Evolutionary conservation across 495 filamentous ascomycete species (phyloP), one percentile per base, ranked within the genome.

Genomic region (Penicillium arizonense): DNA sequence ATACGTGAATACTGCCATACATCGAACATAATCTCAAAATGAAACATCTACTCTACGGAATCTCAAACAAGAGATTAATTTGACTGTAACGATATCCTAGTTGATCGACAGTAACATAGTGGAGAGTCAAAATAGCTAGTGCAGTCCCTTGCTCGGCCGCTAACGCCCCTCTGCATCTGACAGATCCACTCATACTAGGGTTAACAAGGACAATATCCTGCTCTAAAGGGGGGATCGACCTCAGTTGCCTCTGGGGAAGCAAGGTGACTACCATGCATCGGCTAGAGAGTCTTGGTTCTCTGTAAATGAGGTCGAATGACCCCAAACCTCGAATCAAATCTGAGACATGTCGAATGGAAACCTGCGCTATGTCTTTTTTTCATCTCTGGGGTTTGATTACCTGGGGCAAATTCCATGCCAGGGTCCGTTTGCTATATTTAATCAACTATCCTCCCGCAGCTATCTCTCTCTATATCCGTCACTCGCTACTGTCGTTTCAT

Each of bases 291-390:
- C 28, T 50, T 12, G 18, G 18, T 41, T 28, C 5, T 7, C 33
- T 4, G 18, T 5, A 34, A 50, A 13, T 11, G 12, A 45, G 18
- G 32, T 3, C 26, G 12, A 47, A 35, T 50, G 16, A 39, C 46
- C 24, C 32, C 42, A 44, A 50, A 26, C 26, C 38, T 35, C 18
- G 39, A 20, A 37, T 40, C 14, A 21, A 50, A 50, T 34, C 28
- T 61, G 59, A 69, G 64, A 67, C 66, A 47, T 49, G 37, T 41
- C 63, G 52, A 67, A 65, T 68, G 36, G 52, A 50, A 56, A 28
- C 14, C 30, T 28, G 45, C 37, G 20, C 11, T 33, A 32, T 21
- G 41, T 8, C 40, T 52, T 18, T 37, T 51, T 48, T 35, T 32
- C 6, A 28, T 32, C 26, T 52, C n/a, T 28, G 11, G 24, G 35